Evolutionary conservation across 345 rosid genomes (phyloP).

Genomic region (Euphorbia pulcherrima): DNA sequence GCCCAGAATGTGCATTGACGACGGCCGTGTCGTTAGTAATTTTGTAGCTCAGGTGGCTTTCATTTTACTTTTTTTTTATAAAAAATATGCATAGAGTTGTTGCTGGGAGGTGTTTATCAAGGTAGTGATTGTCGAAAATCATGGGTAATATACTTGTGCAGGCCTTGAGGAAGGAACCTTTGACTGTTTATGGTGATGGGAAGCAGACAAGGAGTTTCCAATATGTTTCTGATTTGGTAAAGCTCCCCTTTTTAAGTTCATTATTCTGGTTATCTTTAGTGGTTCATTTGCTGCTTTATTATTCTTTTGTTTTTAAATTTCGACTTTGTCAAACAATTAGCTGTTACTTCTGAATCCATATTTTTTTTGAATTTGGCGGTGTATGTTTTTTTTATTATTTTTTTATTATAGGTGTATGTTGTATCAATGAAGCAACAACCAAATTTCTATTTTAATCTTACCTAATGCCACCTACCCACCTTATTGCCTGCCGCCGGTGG

Average conservation of each 20-base stretch:
- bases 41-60: constrained; percentile 94
- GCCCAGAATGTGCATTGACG: constrained; percentile 98
- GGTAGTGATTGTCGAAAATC: constrained; percentile 6
- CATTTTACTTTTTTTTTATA: not conserved
- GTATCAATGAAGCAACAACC: not conserved
- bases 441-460: not conserved
- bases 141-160: constrained; percentile 37
- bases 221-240: constrained; percentile 93
- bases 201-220: constrained; percentile 99
- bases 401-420: no score
- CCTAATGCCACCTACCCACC: not conserved
- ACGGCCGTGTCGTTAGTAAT: constrained; percentile 97
- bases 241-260: not conserved
- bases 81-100: not conserved
- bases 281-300: not conserved
- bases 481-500: not conserved
- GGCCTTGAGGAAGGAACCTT: constrained; percentile 93
- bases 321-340: not conserved
- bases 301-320: not conserved
- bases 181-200: constrained; percentile 98
- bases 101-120: not conserved
- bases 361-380: not conserved
- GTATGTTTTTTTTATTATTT: no score
- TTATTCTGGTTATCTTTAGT: not conserved
- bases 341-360: not conserved